These are phyloP conservation scores for Colletotrichum sp. DNA, from an alignment of 2,329 filamentous ascomycete genomes.

Conservation along the genomic window DNA sequence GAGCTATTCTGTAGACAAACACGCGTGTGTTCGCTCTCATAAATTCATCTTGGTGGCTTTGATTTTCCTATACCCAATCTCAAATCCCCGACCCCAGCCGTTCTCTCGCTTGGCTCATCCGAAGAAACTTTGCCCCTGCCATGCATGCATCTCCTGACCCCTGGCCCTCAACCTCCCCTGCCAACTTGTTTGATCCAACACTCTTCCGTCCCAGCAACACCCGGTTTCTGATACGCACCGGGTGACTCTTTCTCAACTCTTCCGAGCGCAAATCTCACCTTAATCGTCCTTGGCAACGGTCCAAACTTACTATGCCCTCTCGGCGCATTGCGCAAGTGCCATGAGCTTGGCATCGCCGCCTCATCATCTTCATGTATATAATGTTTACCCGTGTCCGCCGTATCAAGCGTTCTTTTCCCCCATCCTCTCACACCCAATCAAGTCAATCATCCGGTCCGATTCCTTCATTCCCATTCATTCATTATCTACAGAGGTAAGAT, in stretches of 20 bases:
- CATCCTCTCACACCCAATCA: conserved; percentile 37
- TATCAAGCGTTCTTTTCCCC: conserved; percentile 24
- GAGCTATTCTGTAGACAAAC: background rate
- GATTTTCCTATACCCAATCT: background rate
- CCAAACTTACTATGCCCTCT: background rate
- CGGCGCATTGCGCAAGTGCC: background rate
- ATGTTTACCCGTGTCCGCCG: conserved; percentile 26
- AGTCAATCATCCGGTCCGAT: conserved; percentile 27
- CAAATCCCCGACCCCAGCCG: background rate
- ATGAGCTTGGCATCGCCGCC: background rate
- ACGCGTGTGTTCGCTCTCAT: background rate
- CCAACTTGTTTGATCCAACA: background rate
- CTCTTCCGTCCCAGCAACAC: conserved; percentile 2
- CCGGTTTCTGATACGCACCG: conserved; percentile 2
- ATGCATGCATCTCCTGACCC: background rate
- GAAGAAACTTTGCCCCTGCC: background rate
- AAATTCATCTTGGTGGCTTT: background rate
- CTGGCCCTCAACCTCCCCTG: background rate
- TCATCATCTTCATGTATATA: conserved; percentile 41
- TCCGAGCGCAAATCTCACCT: conserved; percentile 2
- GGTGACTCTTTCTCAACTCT: background rate
- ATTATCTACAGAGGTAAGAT: conserved; percentile 51
- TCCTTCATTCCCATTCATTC: conserved; percentile 48
- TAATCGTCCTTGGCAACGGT: conserved; percentile 9
- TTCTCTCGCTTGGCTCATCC: background rate